Evolutionary conservation across 139 green algal genomes (phyloP), one percentile per base, ranked within the genome.

Genomic region (Marvania coccoides): DNA sequence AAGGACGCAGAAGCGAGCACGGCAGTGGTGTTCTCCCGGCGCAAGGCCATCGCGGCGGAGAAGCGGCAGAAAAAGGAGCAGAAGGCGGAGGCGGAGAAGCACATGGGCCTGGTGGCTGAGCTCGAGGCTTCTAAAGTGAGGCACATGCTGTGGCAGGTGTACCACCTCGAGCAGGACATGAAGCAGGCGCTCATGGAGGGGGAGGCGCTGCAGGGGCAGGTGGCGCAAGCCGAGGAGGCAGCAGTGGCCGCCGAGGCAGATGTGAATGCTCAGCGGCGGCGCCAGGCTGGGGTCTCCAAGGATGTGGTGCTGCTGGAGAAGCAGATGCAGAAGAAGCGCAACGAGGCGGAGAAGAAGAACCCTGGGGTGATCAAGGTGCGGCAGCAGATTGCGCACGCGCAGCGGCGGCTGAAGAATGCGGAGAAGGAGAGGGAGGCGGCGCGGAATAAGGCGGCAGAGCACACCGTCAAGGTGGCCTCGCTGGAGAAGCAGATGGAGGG

Each of bases 31-130:
- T 93, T 92, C 64, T 69, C 62, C n/a, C 88, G 86, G 67, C 91
- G 87, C 42, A 92, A 89, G 72, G 69, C 48, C 3, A 72, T 95
- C 30, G 64, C 70, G 15, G 69, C 71, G 26, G 93, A 98, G 71
- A 84, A 85, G 38, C 84, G 82, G 69, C 83, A 92, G 65, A 97
- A 95, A 71, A 96, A 97, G 76, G 91, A 96, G 61, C 91, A 98
- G 76, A 97, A 96, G 80, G 87, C 95, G 35, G 94, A 98, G 81
- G 94, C 94, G 15, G 94, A 99, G 77, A 80, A 75, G 53, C 84
- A 96, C 70, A 42, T 94, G 46, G 51, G 61, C 37, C 69, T 88
- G 60, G 61, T 88, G 69, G 35, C 89, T 36, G 70, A 95, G 48
- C 84, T 96, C 81, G 73, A 73, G 6, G 46, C 29, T 23, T 23